phyloP scores from a whole-genome alignment of 768 basidiomycete species.

The Rossbeevera mucosa region DNA sequence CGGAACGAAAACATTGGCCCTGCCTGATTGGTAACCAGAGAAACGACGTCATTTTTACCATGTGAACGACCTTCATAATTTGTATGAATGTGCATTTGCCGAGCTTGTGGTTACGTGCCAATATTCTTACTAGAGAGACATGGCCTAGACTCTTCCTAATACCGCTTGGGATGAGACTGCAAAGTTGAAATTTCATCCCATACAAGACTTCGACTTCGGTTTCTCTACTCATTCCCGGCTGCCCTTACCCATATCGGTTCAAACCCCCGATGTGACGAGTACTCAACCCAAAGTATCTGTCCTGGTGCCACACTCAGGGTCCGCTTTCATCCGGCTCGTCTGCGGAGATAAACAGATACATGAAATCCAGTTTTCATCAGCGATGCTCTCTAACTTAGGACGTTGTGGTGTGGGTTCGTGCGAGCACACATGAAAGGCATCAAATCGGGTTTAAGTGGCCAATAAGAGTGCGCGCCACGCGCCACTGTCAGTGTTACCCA shows the following conservation, averaged over 20 bases:
- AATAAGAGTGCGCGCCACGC: conserved; percentile 4
- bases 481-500: background rate
- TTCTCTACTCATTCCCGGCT: background rate
- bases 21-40: conserved; percentile 20
- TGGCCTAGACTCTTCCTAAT: background rate
- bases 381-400: conserved; percentile 1
- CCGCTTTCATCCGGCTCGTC: background rate
- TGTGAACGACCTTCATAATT: conserved; percentile 15
- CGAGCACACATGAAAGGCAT: conserved; percentile 2
- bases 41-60: conserved; percentile 19
- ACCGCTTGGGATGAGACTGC: background rate
- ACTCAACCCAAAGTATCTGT: conserved; percentile 7
- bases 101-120: background rate
- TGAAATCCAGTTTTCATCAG: conserved; percentile 8
- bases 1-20: background rate
- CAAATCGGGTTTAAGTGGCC: conserved; percentile 7
- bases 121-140: too few relatives aligned
- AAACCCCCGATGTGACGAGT: conserved; percentile 15
- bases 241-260: background rate
- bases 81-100: background rate
- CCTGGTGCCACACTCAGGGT: background rate
- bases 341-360: conserved; percentile 25
- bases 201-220: too few relatives aligned
- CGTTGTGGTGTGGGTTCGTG: conserved; percentile 6
- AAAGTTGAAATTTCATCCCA: too few relatives aligned